phyloP scores from a whole-genome alignment of 2,329 filamentous ascomycete species.

The Cryphonectria carpinicola region DNA sequence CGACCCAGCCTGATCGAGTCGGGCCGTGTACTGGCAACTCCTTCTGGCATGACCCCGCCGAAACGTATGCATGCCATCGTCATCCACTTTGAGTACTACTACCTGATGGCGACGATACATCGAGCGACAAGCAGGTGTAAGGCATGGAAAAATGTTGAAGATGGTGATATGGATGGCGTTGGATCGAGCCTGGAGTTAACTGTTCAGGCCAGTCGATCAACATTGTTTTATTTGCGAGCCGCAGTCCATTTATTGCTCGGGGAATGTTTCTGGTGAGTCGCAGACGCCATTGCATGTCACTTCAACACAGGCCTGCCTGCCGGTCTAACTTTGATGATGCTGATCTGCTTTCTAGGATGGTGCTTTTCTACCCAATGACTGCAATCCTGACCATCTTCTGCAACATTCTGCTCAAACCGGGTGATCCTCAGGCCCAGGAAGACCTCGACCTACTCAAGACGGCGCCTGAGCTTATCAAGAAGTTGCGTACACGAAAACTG shows the following conservation, averaged over 20 bases:
- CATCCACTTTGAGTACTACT: constrained; percentile 58
- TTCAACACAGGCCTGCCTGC: background rate
- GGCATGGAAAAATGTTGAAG: constrained; percentile 42
- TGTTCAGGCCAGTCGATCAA: constrained; percentile 60
- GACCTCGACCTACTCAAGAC: constrained; percentile 52
- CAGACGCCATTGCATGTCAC: background rate
- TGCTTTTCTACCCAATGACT: constrained; percentile 60
- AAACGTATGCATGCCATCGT: constrained; percentile 51
- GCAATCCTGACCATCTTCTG: constrained; percentile 59
- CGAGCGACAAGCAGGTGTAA: constrained; percentile 56
- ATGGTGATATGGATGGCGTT: constrained; percentile 47
- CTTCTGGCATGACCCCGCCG: constrained; percentile 26
- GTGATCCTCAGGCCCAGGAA: constrained; percentile 44
- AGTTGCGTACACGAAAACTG: constrained; percentile 40
- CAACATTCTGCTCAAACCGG: constrained; percentile 55
- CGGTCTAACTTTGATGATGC: constrained; percentile 24
- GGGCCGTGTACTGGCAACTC: background rate
- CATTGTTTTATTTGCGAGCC: constrained; percentile 51
- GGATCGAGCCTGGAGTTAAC: constrained; percentile 57
- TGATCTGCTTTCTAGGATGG: constrained; percentile 44
- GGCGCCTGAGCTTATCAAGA: constrained; percentile 46
- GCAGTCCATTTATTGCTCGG: constrained; percentile 47
- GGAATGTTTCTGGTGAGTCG: constrained; percentile 54
- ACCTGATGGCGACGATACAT: constrained; percentile 59
- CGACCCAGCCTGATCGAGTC: constrained; percentile 47